Evolutionary conservation across 2,329 filamentous ascomycete species (phyloP).

Genomic region (Penicillium sp.): DNA sequence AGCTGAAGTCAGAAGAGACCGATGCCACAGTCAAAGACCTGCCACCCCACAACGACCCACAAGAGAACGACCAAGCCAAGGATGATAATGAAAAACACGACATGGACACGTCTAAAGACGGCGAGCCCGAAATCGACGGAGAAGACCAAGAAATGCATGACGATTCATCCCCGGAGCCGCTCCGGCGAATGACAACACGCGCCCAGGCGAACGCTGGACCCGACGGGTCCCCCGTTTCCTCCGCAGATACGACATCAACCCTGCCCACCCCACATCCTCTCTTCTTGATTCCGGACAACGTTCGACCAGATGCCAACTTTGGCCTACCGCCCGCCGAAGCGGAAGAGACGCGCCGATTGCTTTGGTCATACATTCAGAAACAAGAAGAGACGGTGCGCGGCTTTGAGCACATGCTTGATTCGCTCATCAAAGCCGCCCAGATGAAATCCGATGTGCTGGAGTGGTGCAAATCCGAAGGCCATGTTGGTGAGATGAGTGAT

Average conservation of each 20-base stretch:
- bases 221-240: constrained; percentile 28
- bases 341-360: constrained; percentile 61
- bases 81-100: constrained; percentile 10
- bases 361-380: constrained; percentile 65
- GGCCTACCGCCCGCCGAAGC: constrained; percentile 61
- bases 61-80: constrained; percentile 6
- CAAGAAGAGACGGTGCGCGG: constrained; percentile 65
- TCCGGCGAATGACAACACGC: constrained; percentile 49
- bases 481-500: constrained; percentile 66
- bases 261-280: constrained; percentile 55
- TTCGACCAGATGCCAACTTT: constrained; percentile 55
- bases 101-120: constrained; percentile 17
- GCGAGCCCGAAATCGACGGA: constrained; percentile 21
- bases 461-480: constrained; percentile 63
- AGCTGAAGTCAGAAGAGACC: constrained; percentile 39
- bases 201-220: constrained; percentile 43
- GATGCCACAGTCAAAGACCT: constrained; percentile 36
- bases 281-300: constrained; percentile 55
- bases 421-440: constrained; percentile 60
- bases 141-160: constrained; percentile 37
- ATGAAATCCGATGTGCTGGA: constrained; percentile 61
- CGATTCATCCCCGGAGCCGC: constrained; percentile 42
- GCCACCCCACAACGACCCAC: constrained; percentile 27
- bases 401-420: constrained; percentile 56
- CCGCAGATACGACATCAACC: constrained; percentile 32